Conservation (phyloP, 1,284 basidiomycete genomes). For the Filobasidium uniguttulatum region DNA sequence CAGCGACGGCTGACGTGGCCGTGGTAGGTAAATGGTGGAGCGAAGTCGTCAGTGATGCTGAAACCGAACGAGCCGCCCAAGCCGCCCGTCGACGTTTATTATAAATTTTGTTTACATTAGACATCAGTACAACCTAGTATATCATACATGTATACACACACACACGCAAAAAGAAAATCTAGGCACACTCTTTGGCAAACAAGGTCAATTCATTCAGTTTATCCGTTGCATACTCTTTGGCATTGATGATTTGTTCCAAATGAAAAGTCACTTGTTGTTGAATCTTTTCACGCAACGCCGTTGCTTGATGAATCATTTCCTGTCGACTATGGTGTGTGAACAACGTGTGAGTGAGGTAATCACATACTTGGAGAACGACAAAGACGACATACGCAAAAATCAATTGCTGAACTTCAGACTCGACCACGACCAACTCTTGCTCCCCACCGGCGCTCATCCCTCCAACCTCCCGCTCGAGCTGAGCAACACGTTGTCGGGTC, state of each 20-base stretch:
- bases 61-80: not conserved
- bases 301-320: conserved; percentile 30
- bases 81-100: not conserved
- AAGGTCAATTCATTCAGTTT: conserved; percentile 26
- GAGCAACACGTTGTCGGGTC: conserved; percentile 23
- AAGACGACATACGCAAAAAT: conserved; percentile 25
- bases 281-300: conserved; percentile 25
- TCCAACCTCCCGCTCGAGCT: conserved; percentile 26
- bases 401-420: conserved; percentile 27
- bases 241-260: conserved; percentile 29
- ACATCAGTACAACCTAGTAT: not conserved
- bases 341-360: too few relatives aligned
- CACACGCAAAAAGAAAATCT: not conserved
- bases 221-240: conserved; percentile 30
- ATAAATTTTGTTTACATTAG: not conserved
- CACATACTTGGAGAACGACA: not conserved
- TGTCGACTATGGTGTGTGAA: conserved; percentile 14
- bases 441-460: conserved; percentile 26
- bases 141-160: not conserved
- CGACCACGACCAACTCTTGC: conserved; percentile 24
- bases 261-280: conserved; percentile 25
- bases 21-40: not conserved
- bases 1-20: too few relatives aligned
- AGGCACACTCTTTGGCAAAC: conserved; percentile 19
- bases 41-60: not conserved